Evolutionary conservation across 1,284 basidiomycete genomes (phyloP), one percentile per base, ranked within the genome.

Genomic region (Microbotryomycetes sp.): DNA sequence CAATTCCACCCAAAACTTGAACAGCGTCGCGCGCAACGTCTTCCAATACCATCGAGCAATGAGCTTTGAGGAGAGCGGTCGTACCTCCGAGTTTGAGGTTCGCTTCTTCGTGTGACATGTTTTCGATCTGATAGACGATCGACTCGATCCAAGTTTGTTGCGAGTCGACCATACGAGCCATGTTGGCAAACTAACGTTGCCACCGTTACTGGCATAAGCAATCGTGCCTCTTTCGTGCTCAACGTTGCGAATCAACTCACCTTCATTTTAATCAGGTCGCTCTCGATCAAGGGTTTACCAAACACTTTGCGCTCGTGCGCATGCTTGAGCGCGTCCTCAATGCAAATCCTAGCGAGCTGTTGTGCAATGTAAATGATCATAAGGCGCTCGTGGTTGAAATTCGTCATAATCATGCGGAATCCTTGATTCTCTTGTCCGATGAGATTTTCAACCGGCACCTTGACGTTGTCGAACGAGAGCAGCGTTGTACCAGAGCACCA

Each of bases 401-500:
- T 68, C 24, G 13, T 54, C 64, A 68, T 61, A 29, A 65, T 51
- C 21, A 52, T 18, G 46, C 51, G 47, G 53, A 65, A 68, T 3
- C 59, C 66, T 27, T 65, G 2, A 18, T 50, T 58, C 49, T 61
- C 26, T 26, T 73, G 65, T 27, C 75, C 75, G 52, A 76, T 69
- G 11, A 75, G 56, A 59, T 76, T 76, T 45, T 73, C 72, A 9
- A 72, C 73, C 2, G 75, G 75, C 0, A 76, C 72, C 54, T 68
- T 66, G 54, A 71, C 70, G 29, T 57, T 49, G 51, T 76, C 75
- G 41, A 75, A 74, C 28, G 72, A 70, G 60, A 76, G 62, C 54
- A 69, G 73, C 0, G 75, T 75, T 5, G 75, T 75, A 1, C 75
- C 75, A 0, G 72, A 65, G 5, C 72, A 72, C 6, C 69, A 67